A percentile compares a stretch with the other conserved stretches of the same genome.
phyloP scores from a whole-genome alignment of 305 asterid species.

The Rubia peregrina region DNA sequence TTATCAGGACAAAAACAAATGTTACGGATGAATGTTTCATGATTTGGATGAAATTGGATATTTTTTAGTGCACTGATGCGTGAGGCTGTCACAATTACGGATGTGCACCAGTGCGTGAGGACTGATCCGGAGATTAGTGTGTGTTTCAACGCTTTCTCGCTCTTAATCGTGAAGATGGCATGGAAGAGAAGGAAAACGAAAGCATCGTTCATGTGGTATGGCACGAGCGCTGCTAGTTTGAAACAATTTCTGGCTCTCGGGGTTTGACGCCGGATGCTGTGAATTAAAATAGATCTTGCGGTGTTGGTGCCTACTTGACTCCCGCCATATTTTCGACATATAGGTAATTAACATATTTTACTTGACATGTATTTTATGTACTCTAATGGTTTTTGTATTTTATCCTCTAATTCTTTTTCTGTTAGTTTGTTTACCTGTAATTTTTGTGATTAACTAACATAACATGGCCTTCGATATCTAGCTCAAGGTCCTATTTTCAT shows the following conservation, averaged over 20 bases:
- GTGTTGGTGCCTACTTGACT: not conserved
- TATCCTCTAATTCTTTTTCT: constrained; percentile 24
- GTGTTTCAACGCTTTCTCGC: not conserved
- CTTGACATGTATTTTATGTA: too few species aligned
- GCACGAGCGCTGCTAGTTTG: not conserved
- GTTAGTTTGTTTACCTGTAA: not conserved
- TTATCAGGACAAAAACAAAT: too few species aligned
- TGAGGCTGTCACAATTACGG: not conserved
- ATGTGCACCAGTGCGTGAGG: not conserved
- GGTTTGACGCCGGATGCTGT: not conserved
- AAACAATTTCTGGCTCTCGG: not conserved
- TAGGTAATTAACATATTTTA: not conserved
- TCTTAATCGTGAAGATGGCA: not conserved
- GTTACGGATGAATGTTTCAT: too few species aligned
- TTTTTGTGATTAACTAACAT: not conserved
- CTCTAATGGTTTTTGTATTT: not conserved
- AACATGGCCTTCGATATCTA: constrained; percentile 50
- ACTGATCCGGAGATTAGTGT: too few species aligned
- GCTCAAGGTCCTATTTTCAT: constrained; percentile 22
- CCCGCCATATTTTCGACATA: not conserved
- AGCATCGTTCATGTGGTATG: not conserved
- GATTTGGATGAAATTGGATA: too few species aligned
- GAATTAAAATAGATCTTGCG: not conserved
- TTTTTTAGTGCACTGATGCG: too few species aligned
- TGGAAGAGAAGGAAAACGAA: not conserved